Base-by-base conservation (phyloP, 495 filamentous ascomycete genomes). In the Xylaria intraflava region DNA sequence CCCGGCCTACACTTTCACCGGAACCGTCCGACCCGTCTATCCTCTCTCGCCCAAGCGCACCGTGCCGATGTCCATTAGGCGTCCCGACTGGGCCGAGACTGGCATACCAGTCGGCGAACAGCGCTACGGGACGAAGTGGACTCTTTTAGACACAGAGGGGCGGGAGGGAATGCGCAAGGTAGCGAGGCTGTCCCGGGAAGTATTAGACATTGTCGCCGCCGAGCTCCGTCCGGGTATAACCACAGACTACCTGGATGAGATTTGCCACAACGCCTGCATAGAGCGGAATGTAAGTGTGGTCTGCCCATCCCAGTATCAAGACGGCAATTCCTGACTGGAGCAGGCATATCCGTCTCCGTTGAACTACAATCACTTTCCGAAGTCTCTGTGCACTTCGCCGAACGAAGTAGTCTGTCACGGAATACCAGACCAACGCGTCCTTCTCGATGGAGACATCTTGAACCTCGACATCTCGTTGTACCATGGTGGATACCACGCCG, bases 361-460 rank as follows among this genome's bases (percentile, higher is more conserved):
- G 8, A 99, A 99, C 74, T 99, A 99, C 69, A 83, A 84, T 76
- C 77, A 89, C 67, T 99, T 96, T 75, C 93, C 93, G 49, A 99
- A 99, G 76, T 99, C 93, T 1, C 84, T 96, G 40, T 99, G 93
- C 70, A 97, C 90, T 1, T 96, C 90, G 2, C 65, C 86, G 54
- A 99, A 99, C 75, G 93, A 99, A 71, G 85, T 95, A 51, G 96
- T 99, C 64, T 94, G 89, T 71, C 89, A 95, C 75, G 89, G 89
- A 46, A 94, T 95, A 50, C 89, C 89, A 16, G 89, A 95, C 54
- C 78, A 88, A 57, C 78, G 89, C 19, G 76, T 85, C 6, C 73
- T 95, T 6, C 69, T 87, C 43, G 88, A 95, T 55, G 89, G 89
- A 42, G 89, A 95, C 56, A 94, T 95, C 43, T 65, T 95, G 67